These are phyloP conservation scores for Orbilia oligospora DNA, from an alignment of 2,329 filamentous ascomycete species.

Conservation along the genomic window DNA sequence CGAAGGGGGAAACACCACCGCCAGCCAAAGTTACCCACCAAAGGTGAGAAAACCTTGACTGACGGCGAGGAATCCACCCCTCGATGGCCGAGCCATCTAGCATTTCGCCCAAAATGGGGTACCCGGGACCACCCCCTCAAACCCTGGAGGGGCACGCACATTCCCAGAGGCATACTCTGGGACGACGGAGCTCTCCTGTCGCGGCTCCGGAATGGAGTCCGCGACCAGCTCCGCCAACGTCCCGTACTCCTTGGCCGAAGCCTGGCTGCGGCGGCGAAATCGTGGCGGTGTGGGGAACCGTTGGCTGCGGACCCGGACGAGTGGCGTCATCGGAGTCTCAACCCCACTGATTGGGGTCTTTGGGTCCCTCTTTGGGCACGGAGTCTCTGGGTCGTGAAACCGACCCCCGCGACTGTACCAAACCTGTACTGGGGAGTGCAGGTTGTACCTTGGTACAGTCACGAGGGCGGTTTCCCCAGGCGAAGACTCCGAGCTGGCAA, in stretches of 20 bases:
- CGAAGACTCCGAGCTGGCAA: constrained; percentile 2
- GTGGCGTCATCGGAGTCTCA: neutral
- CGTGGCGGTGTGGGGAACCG: neutral
- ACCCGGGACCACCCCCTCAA: constrained; percentile 5
- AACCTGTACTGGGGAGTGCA: neutral
- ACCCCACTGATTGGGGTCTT: neutral
- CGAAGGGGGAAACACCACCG: neutral
- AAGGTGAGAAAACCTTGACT: constrained; percentile 13
- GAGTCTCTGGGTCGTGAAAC: constrained; percentile 19
- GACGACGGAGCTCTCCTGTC: constrained; percentile 10
- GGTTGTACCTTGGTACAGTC: constrained; percentile 8
- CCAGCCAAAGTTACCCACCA: constrained; percentile 11
- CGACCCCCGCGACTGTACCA: neutral
- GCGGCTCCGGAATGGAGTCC: constrained; percentile 29
- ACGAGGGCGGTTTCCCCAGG: constrained; percentile 4
- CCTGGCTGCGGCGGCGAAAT: neutral
- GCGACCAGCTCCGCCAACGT: constrained; percentile 17
- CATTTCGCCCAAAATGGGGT: neutral
- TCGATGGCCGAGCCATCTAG: neutral
- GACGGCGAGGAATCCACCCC: neutral
- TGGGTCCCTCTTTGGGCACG: constrained; percentile 7
- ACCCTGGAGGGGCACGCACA: constrained; percentile 9
- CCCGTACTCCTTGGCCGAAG: constrained; percentile 1
- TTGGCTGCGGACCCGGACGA: neutral
- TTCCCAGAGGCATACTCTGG: constrained; percentile 13